Base-by-base conservation (phyloP, 306 rosid species). In the Fragaria iinumae region DNA sequence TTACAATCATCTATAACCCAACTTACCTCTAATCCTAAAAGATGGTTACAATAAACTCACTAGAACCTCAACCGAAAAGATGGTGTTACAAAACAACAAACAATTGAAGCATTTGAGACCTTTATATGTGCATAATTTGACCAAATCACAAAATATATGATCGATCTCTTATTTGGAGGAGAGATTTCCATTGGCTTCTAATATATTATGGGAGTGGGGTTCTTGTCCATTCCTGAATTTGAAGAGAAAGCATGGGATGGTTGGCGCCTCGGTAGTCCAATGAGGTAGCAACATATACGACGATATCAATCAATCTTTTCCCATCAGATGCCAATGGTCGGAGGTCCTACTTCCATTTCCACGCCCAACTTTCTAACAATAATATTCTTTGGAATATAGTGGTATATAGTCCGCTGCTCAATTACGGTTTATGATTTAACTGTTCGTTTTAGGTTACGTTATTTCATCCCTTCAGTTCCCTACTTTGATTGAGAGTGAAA, bases 321-420 rank as follows among this genome's bases (percentile, higher is more conserved):
- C 71, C 80, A 70, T 56, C 11, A 81, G 90, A 90, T 89, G 93
- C 90, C 85, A 79, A n/a, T 57, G 90, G 88, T 86, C 88, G 89
- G 84, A 84, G 71, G 77, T 83, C 92, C 74, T 74, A 5, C 69
- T 80, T 79, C 89, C 88, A 86, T 84, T 76, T 88, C 81, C 23
- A 27, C 66, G 9, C 7, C 41, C 43, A 64, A 63, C 41, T 63
- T 63, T 14, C 17, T 11, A 25, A 27, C 62, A 9, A 21, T 56
- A 56, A 56, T 56, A 21, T 56, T 56, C 62, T 56, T 21, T 56
- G 2, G 27, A 56, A 56, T 56, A 56, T 21, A n/a, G 60, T 20
- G 12, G 13, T 2, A 9, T 32, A 32, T 7, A 41, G 11, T 21
- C 13, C 13, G 62, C 60, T 8, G 27, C 60, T 55, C 2, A 45